Base-by-base conservation (phyloP, 1,139 yeast species). In the Oligophagozyma castellii region DNA sequence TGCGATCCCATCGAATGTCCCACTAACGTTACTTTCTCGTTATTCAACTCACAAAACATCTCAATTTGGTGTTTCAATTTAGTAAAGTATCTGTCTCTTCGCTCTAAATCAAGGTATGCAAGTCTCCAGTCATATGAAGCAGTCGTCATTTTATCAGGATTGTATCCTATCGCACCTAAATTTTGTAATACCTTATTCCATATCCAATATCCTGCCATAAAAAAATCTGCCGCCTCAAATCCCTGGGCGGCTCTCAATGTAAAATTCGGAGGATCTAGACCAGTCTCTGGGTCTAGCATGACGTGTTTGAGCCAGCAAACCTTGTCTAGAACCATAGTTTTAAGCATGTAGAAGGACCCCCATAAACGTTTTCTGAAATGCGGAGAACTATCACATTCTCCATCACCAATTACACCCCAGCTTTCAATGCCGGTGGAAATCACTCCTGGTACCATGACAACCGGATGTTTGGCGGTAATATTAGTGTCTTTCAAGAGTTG, bases 1-100 rank as follows among this genome's bases (percentile, higher is more conserved):
- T 89, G 96, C 1, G 93, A 67, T 1, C 98, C 98, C 98, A 89
- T 89, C 0, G 96, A 86, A 53, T 89, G 98, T 14, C 95, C 93
- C 12, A 77, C 67, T 8, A 89, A 51, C n/a, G 77, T 74, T 2
- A 80, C 59, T 46, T 84, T 86, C 42, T 80, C 70, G 5, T 12
- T 16, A 19, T 67, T 66, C 15, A 53, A 43, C 18, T 56, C 52
- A 33, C 56, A 51, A 30, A 56, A 58, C 19, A 71, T 43, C 52
- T 89, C 98, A 33, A 86, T 73, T 39, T 71, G 74, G 13, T 59
- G 43, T 55, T 84, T 81, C 37, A 89, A 61, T 45, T 73, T 75
- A 16, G 81, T 58, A 47, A 89, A 89, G 56, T 80, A 89, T 3
- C 74, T 73, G 48, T 89, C 98, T 36, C 98, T 65, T 33, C 63